phyloP scores from a whole-genome alignment of 1,284 basidiomycete genomes.

The Vanrija sp. region DNA sequence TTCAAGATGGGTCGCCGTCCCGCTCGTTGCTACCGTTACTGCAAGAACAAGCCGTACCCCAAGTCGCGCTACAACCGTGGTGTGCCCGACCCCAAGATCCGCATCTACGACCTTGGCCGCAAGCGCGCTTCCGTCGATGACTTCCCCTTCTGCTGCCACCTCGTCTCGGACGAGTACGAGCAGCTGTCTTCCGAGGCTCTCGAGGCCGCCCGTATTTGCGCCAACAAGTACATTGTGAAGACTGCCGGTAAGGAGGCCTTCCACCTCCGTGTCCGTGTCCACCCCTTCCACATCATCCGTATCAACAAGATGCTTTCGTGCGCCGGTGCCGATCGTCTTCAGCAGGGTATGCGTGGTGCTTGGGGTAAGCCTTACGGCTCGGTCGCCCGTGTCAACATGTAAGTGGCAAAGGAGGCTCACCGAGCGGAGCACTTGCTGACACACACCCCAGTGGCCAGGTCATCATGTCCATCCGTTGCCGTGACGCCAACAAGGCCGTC shows the following conservation, averaged over 20 bases:
- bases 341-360: constrained; percentile 99
- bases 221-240: constrained; percentile 99
- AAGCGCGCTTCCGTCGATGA: constrained; percentile 95
- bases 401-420: constrained; percentile 10
- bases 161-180: constrained; percentile 98
- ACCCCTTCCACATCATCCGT: constrained; percentile 97
- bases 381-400: constrained; percentile 50
- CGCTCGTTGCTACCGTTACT: constrained; percentile 93
- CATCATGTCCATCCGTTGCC: constrained; percentile 91
- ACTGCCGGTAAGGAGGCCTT: constrained; percentile 97
- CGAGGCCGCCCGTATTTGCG: constrained; percentile 97
- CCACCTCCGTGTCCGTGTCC: constrained; percentile 95
- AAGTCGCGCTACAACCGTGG: constrained; percentile 97
- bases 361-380: constrained; percentile 97
- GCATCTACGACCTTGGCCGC: constrained; percentile 90
- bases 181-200: constrained; percentile 94
- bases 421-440: not conserved
- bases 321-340: constrained; percentile 94
- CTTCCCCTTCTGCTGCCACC: constrained; percentile 93
- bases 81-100: constrained; percentile 94
- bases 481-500: constrained; percentile 80
- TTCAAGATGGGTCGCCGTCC: constrained; percentile 86
- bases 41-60: constrained; percentile 89
- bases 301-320: constrained; percentile 99
- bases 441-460: constrained; percentile 76